These are phyloP conservation scores for Hyphodiscus sp. DNA, from an alignment of 2,329 filamentous ascomycete species.

Conservation along the genomic window DNA sequence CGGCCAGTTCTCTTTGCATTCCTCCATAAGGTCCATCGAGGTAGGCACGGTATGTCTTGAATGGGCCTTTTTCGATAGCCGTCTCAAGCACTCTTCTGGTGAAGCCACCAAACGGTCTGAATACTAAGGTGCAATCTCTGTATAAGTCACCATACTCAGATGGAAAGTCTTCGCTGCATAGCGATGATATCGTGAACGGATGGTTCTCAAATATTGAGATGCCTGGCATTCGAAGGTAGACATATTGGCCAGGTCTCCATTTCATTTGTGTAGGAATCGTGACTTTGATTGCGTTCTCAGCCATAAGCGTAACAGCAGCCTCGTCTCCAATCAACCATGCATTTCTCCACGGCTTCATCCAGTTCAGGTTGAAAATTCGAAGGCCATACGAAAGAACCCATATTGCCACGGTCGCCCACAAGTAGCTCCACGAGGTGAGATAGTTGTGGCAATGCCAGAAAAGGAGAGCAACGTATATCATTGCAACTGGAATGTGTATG, in stretches of 20 bases:
- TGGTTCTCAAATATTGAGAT: conserved; percentile 90
- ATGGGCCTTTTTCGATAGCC: conserved; percentile 77
- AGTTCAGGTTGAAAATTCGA: conserved; percentile 82
- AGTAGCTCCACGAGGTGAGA: conserved; percentile 81
- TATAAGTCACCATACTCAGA: conserved; percentile 86
- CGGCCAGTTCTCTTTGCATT: conserved; percentile 81
- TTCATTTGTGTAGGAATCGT: conserved; percentile 89
- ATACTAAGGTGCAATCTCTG: conserved; percentile 83
- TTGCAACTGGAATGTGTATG: conserved; percentile 74
- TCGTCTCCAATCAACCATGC: conserved; percentile 88
- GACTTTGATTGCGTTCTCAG: conserved; percentile 91
- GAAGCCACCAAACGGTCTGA: conserved; percentile 87
- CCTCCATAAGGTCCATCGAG: conserved; percentile 93
- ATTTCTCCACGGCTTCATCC: conserved; percentile 71
- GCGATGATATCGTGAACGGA: conserved; percentile 88
- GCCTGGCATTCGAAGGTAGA: conserved; percentile 89
- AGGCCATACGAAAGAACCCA: conserved; percentile 69
- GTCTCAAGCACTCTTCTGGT: conserved; percentile 79
- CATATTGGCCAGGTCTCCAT: conserved; percentile 91
- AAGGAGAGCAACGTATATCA: conserved; percentile 74
- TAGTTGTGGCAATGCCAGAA: conserved; percentile 98
- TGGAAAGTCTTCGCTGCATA: conserved; percentile 89
- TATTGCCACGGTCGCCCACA: conserved; percentile 74
- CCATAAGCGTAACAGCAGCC: conserved; percentile 80
- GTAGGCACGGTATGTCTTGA: conserved; percentile 87